Base-by-base conservation (phyloP, 192 early-diverging fungal genomes). In the Coemansia sp. region DNA sequence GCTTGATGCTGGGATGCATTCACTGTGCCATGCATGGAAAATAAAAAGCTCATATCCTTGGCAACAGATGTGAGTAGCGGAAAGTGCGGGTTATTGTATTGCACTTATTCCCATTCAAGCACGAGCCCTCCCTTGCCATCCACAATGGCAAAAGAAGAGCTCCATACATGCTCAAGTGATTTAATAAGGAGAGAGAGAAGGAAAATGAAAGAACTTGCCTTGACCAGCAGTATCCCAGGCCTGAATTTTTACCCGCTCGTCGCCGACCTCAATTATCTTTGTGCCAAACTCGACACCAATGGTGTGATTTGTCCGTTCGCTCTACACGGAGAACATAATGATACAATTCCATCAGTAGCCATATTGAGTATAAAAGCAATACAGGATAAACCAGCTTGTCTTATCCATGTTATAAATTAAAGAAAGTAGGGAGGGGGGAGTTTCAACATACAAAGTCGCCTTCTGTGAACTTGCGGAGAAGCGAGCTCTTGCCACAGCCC, bases 251-350 rank as follows among this genome's bases (percentile, higher is more conserved):
- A 89, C 82, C 28, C 79, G 77, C 32, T 92, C 87, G 54, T 85
- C 83, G 44, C 77, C 87, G 22, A 88, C 85, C 19, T 85, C 81
- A 30, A 92, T 81, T 50, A 90, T 83, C 64, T 85, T 84, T 57
- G 87, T 89, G 22, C 90, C 88, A 67, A 92, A 92, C 65, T 92
- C 90, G 62, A 92, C 89, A 28, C 90, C 90, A 54, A 92, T 92
- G 8, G 90, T 92, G 62, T 92, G 87, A 28, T 85, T 86, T 44
- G 87, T 87, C 63, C 81, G 81, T 60, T 75, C 87, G 74, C 78
- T 83, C 71, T 77, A 71, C 57, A 70, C 5, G 72, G 51, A 77
- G 72, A 83, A 64, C 5, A 27, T 10, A 58, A 38, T 60, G 7
- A 64, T n/a, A 70, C 34, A 63, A 52, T 34, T 51, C 38, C 19